phyloP scores from a whole-genome alignment of 257 asterid species.

The Solanum peruvianum region DNA sequence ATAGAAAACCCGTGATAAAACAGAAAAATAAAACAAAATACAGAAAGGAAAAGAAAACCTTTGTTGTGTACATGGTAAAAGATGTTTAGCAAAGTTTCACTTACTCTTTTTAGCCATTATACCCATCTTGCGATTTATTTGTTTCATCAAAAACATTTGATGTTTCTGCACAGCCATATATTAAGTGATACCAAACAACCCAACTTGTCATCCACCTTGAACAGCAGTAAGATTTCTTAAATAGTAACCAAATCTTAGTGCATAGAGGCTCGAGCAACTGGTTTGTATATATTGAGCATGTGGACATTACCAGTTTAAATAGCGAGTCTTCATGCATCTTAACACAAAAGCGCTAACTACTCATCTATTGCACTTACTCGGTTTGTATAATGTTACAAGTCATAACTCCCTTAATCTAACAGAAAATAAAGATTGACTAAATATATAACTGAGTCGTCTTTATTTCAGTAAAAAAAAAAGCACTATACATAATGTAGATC shows the following conservation, averaged over 20 bases:
- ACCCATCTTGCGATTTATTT: neutral
- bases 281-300: neutral
- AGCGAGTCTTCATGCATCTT: neutral
- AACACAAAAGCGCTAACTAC: neutral
- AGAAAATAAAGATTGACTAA: neutral
- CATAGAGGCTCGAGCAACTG: neutral
- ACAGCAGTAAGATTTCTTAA: neutral
- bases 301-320: neutral
- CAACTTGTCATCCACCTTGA: neutral
- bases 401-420: neutral
- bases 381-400: neutral
- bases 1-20: neutral
- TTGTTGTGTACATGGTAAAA: neutral
- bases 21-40: neutral
- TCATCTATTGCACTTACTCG: neutral
- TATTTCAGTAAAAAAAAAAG: neutral
- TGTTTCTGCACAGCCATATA: neutral
- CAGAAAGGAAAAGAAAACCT: neutral
- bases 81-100: neutral
- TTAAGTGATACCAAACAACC: neutral
- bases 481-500: neutral
- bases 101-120: neutral
- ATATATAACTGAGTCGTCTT: neutral
- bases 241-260: neutral
- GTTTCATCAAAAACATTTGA: neutral